Base-by-base conservation (phyloP, 2,329 filamentous ascomycete species). In the Immersiporthe knoxdaviesiana region DNA sequence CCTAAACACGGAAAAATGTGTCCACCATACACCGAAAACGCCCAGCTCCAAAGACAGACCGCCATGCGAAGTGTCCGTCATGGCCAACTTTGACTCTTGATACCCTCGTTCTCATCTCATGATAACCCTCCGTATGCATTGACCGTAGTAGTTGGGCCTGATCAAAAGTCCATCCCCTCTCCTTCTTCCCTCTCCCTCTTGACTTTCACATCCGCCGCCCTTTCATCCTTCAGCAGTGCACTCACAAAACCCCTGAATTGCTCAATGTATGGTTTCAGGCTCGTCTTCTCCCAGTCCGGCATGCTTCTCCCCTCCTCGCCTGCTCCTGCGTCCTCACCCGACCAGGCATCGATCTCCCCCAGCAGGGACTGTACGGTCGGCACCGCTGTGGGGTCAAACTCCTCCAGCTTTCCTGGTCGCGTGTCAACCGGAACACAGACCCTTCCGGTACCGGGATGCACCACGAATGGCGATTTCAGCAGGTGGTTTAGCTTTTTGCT, bases 401-500 rank as follows among this genome's bases (percentile, higher is more conserved):
- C 86, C 63, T 96, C 93, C 0, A 95, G 86, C 50, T 62, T 63
- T 30, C 70, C 69, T 6, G 82, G 84, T 47, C 83, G 82, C 1
- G 89, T 87, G 77, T 98, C 92, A 75, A 99, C 98, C 1, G 96
- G 96, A 65, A 99, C 96, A 82, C 96, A 99, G 8, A 99, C 93
- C 67, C 95, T 84, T 0, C 96, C 95, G 0, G 96, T 99, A 24
- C 94, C 94, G 0, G 96, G 96, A 78, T 99, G 96, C 50, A 99
- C 91, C 71, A 97, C 95, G 77, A 99, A 99, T 0, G 96, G 96
- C 72, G 91, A 94, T 79, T 99, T 99, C 74, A 99, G 90, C 85
- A 99, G 88, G 86, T 99, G 96, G 82, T 97, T 98, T 68, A 97
- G 88, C 79, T 97, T 97, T 84, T 98, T 98, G 77, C 92, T 96